A percentile compares a stretch with the other conserved stretches of the same genome.
Evolutionary conservation across 768 basidiomycete genomes (phyloP).

Genomic region (Termitomyces sp.): DNA sequence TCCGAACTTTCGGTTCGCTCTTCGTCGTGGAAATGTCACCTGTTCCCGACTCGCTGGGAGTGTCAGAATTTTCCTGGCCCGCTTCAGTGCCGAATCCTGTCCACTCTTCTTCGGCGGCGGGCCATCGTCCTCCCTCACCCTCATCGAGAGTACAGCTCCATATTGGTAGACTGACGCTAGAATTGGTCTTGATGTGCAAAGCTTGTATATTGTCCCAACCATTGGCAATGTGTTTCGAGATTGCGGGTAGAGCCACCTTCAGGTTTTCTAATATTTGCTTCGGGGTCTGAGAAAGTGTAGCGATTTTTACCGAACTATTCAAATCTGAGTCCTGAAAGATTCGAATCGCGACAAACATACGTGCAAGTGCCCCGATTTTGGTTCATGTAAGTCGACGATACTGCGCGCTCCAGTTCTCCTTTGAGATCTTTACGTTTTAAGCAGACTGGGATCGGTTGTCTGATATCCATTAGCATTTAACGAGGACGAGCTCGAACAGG

Average conservation of each 20-base stretch:
- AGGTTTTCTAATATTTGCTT: constrained; percentile 78
- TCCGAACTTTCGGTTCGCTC: background rate
- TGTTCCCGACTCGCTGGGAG: background rate
- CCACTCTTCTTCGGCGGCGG: constrained; percentile 9
- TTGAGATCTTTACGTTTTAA: constrained; percentile 87
- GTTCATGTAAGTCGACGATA: constrained; percentile 94
- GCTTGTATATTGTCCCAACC: constrained; percentile 91
- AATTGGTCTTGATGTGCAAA: constrained; percentile 85
- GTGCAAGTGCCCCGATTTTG: constrained; percentile 91
- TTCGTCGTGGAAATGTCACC: background rate
- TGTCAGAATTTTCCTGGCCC: background rate
- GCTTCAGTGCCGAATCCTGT: background rate
- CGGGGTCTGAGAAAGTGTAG: constrained; percentile 63
- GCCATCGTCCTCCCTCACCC: constrained; percentile 55
- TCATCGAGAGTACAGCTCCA: constrained; percentile 78
- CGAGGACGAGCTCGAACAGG: background rate
- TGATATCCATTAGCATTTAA: constrained; percentile 23
- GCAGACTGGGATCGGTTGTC: constrained; percentile 95
- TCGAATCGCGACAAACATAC: constrained; percentile 42
- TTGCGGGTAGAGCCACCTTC: constrained; percentile 65
- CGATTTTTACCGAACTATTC: constrained; percentile 78
- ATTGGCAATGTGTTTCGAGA: constrained; percentile 65
- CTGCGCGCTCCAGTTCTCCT: constrained; percentile 84
- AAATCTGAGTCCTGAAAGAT: background rate
- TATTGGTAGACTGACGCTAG: constrained; percentile 81